These are phyloP conservation scores for Neurospora discreta DNA, from an alignment of 495 filamentous ascomycete genomes.

Conservation along the genomic window DNA sequence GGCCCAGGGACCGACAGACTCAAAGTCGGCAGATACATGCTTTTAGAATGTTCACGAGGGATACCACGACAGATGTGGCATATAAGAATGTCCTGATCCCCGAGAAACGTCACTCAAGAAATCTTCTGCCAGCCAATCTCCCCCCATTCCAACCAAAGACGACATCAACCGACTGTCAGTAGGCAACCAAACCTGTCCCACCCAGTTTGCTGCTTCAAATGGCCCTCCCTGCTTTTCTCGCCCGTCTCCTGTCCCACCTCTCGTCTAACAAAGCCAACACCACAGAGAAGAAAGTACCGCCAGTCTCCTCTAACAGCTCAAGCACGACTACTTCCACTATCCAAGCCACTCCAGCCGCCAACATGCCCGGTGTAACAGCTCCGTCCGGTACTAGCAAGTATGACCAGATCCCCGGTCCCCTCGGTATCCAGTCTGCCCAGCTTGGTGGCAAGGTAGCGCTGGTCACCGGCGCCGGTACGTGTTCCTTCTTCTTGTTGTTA, in stretches of 20 bases:
- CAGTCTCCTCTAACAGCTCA: constrained; percentile 3
- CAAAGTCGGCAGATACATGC: not conserved
- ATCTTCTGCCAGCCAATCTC: not conserved
- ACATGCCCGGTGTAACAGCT: constrained; percentile 28
- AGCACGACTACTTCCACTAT: constrained; percentile 6
- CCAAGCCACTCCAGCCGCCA: constrained; percentile 7
- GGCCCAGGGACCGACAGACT: not conserved
- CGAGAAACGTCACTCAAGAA: not conserved
- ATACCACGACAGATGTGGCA: not conserved
- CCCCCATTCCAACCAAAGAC: not conserved
- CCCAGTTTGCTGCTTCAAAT: constrained; percentile 6
- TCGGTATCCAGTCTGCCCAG: constrained; percentile 37
- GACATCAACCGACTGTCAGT: not conserved
- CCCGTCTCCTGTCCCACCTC: constrained; percentile 21
- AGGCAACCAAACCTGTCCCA: constrained; percentile 1
- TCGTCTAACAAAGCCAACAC: constrained; percentile 4
- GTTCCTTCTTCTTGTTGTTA: not conserved
- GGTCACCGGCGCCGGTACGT: constrained; percentile 36
- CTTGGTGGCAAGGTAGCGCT: constrained; percentile 42
- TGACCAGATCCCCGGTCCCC: constrained; percentile 36
- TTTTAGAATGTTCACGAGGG: constrained; percentile 12
- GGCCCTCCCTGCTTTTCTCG: constrained; percentile 13
- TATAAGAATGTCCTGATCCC: not conserved
- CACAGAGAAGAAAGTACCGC: constrained; percentile 11
- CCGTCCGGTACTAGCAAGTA: constrained; percentile 21